Conservation (phyloP, 768 basidiomycete species). For the Pleurotus ostreatus region DNA sequence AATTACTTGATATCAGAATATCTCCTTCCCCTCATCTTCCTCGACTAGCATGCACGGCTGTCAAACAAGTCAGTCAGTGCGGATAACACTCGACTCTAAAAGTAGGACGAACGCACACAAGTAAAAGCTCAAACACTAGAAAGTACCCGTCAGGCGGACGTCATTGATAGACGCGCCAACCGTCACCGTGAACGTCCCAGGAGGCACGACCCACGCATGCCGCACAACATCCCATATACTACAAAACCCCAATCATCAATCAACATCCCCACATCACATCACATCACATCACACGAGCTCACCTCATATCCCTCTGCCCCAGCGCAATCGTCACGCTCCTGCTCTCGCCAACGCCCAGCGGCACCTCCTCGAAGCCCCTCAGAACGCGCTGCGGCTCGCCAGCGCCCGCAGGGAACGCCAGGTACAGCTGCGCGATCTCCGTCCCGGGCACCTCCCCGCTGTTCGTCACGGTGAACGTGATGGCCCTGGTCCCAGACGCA, state of each 20-base stretch:
- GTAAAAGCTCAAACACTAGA: neutral
- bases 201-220: constrained; percentile 6
- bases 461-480: neutral
- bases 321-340: neutral
- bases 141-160: constrained; percentile 13
- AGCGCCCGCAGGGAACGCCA: neutral
- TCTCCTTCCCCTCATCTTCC: no score
- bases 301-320: neutral
- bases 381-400: neutral
- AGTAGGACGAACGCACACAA: no score
- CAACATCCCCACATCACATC: neutral
- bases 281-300: neutral
- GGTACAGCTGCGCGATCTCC: constrained; percentile 1
- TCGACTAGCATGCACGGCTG: no score
- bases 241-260: neutral
- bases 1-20: no score
- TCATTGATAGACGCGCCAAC: constrained; percentile 16
- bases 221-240: constrained; percentile 7
- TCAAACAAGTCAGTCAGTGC: no score
- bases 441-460: neutral
- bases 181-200: constrained; percentile 12
- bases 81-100: no score
- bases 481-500: neutral
- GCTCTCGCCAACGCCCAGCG: neutral
- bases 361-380: constrained; percentile 4